Conservation (phyloP, 495 filamentous ascomycete genomes). For the Hypoxylon intermedium region DNA sequence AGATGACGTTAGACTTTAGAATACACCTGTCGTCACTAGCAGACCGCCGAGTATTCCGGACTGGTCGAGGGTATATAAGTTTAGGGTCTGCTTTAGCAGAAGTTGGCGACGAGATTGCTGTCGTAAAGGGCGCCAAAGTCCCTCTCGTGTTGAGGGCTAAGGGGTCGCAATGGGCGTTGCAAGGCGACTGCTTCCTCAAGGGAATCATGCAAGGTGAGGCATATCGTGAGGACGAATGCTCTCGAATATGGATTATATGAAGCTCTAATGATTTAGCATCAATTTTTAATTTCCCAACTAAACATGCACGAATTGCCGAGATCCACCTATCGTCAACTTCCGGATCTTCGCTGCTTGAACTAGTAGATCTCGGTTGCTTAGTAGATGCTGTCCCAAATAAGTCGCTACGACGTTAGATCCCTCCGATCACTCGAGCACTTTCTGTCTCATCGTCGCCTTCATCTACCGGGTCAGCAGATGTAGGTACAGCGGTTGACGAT, state of each 20-base stretch:
- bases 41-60: constrained; percentile 31
- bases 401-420: constrained; percentile 10
- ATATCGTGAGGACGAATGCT: constrained; percentile 25
- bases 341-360: constrained; percentile 21
- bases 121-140: constrained; percentile 31
- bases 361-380: constrained; percentile 18
- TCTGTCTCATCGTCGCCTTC: constrained; percentile 17
- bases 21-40: constrained; percentile 30
- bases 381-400: neutral
- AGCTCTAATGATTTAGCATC: neutral
- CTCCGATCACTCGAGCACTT: constrained; percentile 14
- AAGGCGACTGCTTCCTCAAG: constrained; percentile 35
- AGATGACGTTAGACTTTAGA: constrained; percentile 28
- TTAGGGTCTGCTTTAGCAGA: constrained; percentile 31
- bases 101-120: constrained; percentile 26
- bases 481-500: constrained; percentile 27
- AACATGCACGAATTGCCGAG: constrained; percentile 3
- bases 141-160: constrained; percentile 22
- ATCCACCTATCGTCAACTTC: constrained; percentile 18
- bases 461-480: neutral
- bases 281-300: constrained; percentile 1
- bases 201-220: constrained; percentile 33
- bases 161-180: constrained; percentile 22
- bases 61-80: constrained; percentile 29
- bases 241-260: constrained; percentile 28